Conservation (phyloP, 805 yeast species). For the Candida glaebosa region DNA sequence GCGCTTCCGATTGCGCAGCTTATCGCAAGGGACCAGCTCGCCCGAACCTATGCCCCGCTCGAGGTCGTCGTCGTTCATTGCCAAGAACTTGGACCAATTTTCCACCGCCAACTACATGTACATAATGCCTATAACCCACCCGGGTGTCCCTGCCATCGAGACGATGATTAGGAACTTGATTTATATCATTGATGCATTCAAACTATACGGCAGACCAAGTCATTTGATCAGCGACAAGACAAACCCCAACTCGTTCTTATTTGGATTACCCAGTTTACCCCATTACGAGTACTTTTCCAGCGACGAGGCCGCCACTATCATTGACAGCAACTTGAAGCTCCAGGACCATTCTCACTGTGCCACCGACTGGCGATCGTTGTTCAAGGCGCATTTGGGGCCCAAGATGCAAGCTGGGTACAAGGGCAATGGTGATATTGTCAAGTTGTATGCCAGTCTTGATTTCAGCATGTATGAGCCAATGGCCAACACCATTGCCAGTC, state of each 20-base stretch:
- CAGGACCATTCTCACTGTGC: constrained; percentile 8
- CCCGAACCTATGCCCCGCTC: constrained; percentile 1
- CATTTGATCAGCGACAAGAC: constrained; percentile 71
- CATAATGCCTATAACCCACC: constrained; percentile 69
- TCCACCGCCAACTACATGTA: constrained; percentile 46
- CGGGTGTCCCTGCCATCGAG: constrained; percentile 68
- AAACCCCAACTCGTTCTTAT: constrained; percentile 62
- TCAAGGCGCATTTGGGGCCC: constrained; percentile 14
- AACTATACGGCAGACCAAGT: constrained; percentile 71
- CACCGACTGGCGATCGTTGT: constrained; percentile 25
- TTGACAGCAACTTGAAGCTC: constrained; percentile 14
- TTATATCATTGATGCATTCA: constrained; percentile 68
- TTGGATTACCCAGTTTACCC: constrained; percentile 75
- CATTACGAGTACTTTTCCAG: constrained; percentile 52
- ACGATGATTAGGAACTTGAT: constrained; percentile 68
- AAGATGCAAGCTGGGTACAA: constrained; percentile 17
- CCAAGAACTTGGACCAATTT: constrained; percentile 26
- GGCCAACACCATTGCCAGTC: constrained; percentile 5
- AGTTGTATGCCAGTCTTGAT: constrained; percentile 24
- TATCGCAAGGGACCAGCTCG: neutral
- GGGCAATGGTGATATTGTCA: constrained; percentile 35
- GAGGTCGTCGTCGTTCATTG: constrained; percentile 20
- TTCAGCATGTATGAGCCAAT: constrained; percentile 4
- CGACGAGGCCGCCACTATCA: constrained; percentile 21
- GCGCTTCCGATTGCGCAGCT: neutral